Conservation (phyloP, 139 green algal species). For the Haematococcus sp. region DNA sequence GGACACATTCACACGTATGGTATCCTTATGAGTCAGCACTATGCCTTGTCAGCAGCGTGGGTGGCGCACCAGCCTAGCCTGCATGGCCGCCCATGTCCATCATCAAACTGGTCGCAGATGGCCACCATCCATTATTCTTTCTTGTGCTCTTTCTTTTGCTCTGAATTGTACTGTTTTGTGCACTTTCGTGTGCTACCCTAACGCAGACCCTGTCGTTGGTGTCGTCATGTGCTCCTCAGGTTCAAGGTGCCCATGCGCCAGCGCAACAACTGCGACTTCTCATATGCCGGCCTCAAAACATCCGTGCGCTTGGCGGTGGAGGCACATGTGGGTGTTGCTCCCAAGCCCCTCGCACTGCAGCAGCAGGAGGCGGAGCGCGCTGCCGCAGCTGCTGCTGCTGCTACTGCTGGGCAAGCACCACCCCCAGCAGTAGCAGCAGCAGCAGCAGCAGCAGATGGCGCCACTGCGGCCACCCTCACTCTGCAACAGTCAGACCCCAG, state of each 20-base stretch:
- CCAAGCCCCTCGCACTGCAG: not conserved
- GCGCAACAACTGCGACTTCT: constrained; percentile 89
- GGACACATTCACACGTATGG: too few relatives aligned
- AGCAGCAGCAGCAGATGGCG: not conserved
- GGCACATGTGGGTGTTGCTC: constrained; percentile 15
- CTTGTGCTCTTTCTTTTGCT: too few relatives aligned
- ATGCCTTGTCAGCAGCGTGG: not conserved
- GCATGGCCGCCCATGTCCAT: too few relatives aligned
- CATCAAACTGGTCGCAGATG: too few relatives aligned
- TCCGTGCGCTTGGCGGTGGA: constrained; percentile 68
- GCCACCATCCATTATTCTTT: too few relatives aligned
- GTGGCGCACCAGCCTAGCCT: not conserved
- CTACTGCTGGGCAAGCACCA: not conserved
- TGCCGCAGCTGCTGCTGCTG: not conserved
- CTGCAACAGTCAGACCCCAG: not conserved
- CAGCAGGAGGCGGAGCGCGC: not conserved
- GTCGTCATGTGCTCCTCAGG: too few relatives aligned
- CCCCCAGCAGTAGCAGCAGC: not conserved
- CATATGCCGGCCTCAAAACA: constrained; percentile 96
- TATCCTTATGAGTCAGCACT: too few relatives aligned
- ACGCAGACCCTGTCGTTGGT: too few relatives aligned
- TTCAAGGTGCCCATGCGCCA: constrained; percentile 80
- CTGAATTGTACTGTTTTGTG: too few relatives aligned
- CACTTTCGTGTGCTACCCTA: too few relatives aligned
- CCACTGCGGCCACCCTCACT: not conserved